Base-by-base conservation (phyloP, 805 yeast species). In the Metschnikowia anglica region DNA sequence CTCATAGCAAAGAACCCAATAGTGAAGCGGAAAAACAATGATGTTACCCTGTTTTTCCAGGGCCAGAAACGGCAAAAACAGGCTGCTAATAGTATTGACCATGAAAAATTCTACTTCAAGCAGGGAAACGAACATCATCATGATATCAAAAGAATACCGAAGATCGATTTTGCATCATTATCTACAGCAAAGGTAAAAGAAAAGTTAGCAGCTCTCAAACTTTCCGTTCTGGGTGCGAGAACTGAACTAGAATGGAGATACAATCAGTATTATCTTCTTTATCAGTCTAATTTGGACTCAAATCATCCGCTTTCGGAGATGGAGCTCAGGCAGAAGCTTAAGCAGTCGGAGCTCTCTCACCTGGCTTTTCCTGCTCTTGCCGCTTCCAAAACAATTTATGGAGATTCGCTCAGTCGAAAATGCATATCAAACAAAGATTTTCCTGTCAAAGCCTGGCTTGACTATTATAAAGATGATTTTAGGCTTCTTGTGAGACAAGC, bases 221-320 rank as follows among this genome's bases (percentile, higher is more conserved):
- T 90, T 5, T 76, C 89, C 0, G 70, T 79, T 0, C 61, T 59
- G 8, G 98, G 97, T 0, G 62, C 83, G 1, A 70, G 87, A 46
- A 64, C 63, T 12, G 82, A 78, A 49, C 55, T 89, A 52, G 90
- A 86, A 47, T 63, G 75, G 15, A 65, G 98, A 30, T 85, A 85
- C 57, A 82, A 79, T 48, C 91, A 89, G 51, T 90, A 81, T 66
- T 79, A 84, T 43, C 78, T 81, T 24, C 57, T 88, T 9, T 85
- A 83, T 80, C 90, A 90, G 57, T 82, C 96, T 10, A 88, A 88
- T 55, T 73, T 81, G 32, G 96, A 88, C 56, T 76, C 89, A 5
- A 66, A 76, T 26, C 72, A 69, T 23, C 96, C 96, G 0, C 77
- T 76, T 3, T 62, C 77, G 19, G 81, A 79, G 17, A 63, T 68